phyloP scores from a whole-genome alignment of 2,329 filamentous ascomycete species.

The Monosporascus sp. region DNA sequence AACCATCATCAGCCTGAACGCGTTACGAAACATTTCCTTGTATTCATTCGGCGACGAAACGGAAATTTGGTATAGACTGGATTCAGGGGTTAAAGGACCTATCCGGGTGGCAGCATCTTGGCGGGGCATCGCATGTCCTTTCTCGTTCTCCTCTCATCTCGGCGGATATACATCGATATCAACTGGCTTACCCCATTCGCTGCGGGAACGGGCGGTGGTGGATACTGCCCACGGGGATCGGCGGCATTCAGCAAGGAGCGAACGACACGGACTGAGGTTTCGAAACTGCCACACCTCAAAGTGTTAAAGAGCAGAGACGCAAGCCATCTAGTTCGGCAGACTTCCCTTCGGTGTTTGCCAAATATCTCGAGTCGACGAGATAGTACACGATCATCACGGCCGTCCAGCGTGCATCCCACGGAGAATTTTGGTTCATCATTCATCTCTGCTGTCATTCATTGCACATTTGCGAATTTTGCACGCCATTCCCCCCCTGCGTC shows the following conservation, averaged over 20 bases:
- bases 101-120: slow-evolving; percentile 6
- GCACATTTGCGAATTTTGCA: slow-evolving; percentile 1
- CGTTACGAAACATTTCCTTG: slow-evolving; percentile 21
- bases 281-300: no score
- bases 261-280: no score
- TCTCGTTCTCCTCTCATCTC: slow-evolving; percentile 8
- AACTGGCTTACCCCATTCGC: neutral
- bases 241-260: no score
- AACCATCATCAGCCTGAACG: slow-evolving; percentile 15
- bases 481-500: neutral
- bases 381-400: no score
- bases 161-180: slow-evolving; percentile 1
- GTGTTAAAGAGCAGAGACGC: no score
- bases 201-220: neutral
- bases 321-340: no score
- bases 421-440: neutral
- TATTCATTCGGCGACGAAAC: slow-evolving; percentile 16
- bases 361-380: no score
- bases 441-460: slow-evolving; percentile 2
- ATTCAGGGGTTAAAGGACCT: slow-evolving; percentile 9
- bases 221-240: no score
- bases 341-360: no score
- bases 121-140: slow-evolving; percentile 9
- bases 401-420: no score
- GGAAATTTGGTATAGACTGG: slow-evolving; percentile 23